Base-by-base conservation (phyloP, 495 filamentous ascomycete genomes). In the Penicillium canariense region DNA sequence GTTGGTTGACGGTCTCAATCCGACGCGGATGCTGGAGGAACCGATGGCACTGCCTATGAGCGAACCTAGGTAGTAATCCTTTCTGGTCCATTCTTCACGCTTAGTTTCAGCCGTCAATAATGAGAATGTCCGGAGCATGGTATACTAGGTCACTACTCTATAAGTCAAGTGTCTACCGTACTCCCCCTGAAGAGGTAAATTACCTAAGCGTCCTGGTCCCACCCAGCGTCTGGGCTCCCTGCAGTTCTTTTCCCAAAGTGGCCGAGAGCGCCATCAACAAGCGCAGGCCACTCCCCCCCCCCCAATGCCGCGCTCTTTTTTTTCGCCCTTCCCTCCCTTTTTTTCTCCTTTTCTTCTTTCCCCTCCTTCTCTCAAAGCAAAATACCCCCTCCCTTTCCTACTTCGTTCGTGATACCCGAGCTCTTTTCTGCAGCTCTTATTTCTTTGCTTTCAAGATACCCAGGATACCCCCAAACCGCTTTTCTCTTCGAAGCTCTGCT, bases 331-430 rank as follows among this genome's bases (percentile, higher is more conserved):
- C 63, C 55, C 62, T 61, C 62, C 63, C 55, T 62, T 63, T 63
- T 52, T 58, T 67, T 58, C 61, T 65, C 55, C 53, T 61, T 66
- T 48, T 53, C 51, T 54, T 50, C 52, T 56, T 58, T 56, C 49
- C 60, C 48, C 54, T 45, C 60, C 47, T 49, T 50, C 61, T 70
- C 50, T 54, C 58, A 50, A 55, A 60, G 58, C 49, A 48, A 63
- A 50, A 59, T 62, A 60, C 61, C 56, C 56, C 58, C 56, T 50
- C 54, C 54, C 49, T 62, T 61, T 61, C 51, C 56, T 53, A 61
- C 65, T 69, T 70, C 59, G 54, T 74, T 76, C 51, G 67, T 77
- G 73, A 76, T 77, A 76, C 73, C 73, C 75, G 67, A 70, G 72
- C 71, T 75, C 56, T 66, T 63, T 64, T 42, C 2, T 17, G 61